Base-by-base conservation (phyloP, 495 filamentous ascomycete genomes). In the Geoglossum glabrum region DNA sequence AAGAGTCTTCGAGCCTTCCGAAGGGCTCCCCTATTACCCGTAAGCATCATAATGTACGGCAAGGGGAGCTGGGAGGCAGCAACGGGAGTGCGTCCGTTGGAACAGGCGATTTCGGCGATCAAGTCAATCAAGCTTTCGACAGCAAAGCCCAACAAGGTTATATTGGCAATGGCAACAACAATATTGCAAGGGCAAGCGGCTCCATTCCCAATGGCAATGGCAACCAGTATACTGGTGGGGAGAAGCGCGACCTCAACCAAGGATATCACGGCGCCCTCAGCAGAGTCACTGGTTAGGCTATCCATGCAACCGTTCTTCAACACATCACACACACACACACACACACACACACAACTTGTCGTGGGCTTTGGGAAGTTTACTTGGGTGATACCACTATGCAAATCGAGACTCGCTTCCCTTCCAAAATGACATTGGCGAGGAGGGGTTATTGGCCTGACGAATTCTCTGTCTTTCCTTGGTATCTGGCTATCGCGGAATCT, bases 1-100 rank as follows among this genome's bases (percentile, higher is more conserved):
- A 75, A 4, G 80, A 84, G 71, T 84, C 86, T 15, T 73, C 69
- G 34, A 76, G 84, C 64, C 78, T 96, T 49, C 86, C 88, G 4
- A 63, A 70, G 54, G 69, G 79, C n/a, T 74, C 76, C 0, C 56
- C 74, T 49, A 73, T 94, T 38, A 77, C 73, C 34, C 83, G 86
- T 62, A 95, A 94, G 74, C 61, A 73, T 7, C 80, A 78, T 65
- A 63, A 63, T 19, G 66, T 73, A 25, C 72, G 68, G 45, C 50
- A 66, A 15, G 70, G 68, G 55, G 69, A 69, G 45, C 64, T 72
- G 21, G 64, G 69, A 26, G 73, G 70, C 13, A 60, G 62, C 19
- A 62, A 71, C 57, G 68, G 3, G 68, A 27, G 59, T 63, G 34
- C 62, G 61, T 33, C 60, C 60, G 47, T 47, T 58, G 19, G 63